Evolutionary conservation across 345 rosid species (phyloP).

Genomic region (Carallia pectinifolia): DNA sequence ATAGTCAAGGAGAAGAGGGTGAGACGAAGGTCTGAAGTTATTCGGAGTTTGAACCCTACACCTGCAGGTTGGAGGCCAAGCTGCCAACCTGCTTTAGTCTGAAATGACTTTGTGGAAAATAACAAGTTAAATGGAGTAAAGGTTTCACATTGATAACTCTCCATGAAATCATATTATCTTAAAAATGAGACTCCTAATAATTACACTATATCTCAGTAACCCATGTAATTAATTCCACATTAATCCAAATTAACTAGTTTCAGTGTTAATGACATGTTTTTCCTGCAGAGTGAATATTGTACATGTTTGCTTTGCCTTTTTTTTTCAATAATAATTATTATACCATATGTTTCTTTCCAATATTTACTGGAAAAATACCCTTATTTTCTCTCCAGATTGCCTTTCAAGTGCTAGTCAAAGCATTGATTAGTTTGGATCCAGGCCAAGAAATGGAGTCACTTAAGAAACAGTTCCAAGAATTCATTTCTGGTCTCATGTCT

Average conservation of each 20-base stretch:
- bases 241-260: too few relatives aligned
- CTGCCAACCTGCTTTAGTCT: constrained; percentile 14
- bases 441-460: constrained; percentile 69
- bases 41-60: too few relatives aligned
- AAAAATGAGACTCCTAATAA: constrained; percentile 30
- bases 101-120: constrained; percentile 32
- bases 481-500: constrained; percentile 89
- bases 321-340: too few relatives aligned
- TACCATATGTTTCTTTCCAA: neutral
- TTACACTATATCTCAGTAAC: constrained; percentile 8
- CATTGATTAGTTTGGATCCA: constrained; percentile 85
- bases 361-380: constrained; percentile 16
- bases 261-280: too few relatives aligned
- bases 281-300: too few relatives aligned
- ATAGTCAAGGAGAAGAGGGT: too few relatives aligned
- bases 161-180: constrained; percentile 45
- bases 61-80: too few relatives aligned
- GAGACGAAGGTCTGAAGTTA: too few relatives aligned
- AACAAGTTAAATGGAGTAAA: constrained; percentile 27
- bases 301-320: too few relatives aligned
- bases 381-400: constrained; percentile 55
- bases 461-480: constrained; percentile 72
- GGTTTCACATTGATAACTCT: constrained; percentile 41
- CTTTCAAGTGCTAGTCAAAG: constrained; percentile 83
- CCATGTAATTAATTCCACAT: too few relatives aligned